Conservation (phyloP, 2,329 filamentous ascomycete species). For the Ophiostoma sp. region DNA sequence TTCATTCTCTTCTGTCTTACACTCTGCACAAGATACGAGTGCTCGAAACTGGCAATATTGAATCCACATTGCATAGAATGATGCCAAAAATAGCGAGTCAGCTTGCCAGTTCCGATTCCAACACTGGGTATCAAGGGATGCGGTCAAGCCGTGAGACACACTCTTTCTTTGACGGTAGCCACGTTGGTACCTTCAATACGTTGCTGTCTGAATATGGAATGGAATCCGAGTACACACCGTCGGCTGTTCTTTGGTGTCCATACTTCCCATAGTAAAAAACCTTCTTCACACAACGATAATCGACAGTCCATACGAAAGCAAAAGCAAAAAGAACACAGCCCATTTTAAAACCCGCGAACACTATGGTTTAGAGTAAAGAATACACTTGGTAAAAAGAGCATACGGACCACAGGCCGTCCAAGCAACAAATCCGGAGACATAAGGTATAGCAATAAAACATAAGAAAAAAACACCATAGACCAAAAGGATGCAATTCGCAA, state of each 20-base stretch:
- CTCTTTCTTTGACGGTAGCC: background rate
- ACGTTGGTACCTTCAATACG: background rate
- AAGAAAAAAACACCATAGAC: background rate
- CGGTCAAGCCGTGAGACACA: background rate
- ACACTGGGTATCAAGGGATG: background rate
- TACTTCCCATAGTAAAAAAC: background rate
- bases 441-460: constrained; percentile 10
- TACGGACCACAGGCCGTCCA: background rate
- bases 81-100: background rate
- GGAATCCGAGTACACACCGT: background rate
- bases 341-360: background rate
- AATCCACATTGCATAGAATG: background rate
- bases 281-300: background rate
- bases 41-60: background rate
- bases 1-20: background rate
- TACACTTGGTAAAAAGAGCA: constrained; percentile 1
- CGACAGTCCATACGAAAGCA: background rate
- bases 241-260: background rate
- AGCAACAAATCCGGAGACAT: background rate
- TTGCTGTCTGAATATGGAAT: background rate
- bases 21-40: background rate
- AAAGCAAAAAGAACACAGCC: too few species aligned
- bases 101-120: background rate
- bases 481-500: background rate
- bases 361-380: background rate